Evolutionary conservation across 345 rosid species (phyloP).

Genomic region (Corymbia maculata): DNA sequence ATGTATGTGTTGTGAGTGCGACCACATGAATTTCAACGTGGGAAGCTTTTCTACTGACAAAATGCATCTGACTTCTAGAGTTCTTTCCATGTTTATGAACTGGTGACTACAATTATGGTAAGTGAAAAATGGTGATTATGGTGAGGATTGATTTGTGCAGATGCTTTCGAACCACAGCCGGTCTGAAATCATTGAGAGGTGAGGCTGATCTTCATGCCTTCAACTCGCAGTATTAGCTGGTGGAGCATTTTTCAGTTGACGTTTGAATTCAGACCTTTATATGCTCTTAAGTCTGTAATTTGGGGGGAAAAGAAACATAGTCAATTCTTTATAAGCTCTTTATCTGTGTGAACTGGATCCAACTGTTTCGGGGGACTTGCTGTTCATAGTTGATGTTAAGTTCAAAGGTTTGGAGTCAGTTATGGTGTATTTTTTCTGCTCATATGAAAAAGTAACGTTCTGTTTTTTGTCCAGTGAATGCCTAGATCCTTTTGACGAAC

Average conservation of each 20-base stretch:
- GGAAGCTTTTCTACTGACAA: neutral
- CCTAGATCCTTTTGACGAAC: constrained; percentile 78
- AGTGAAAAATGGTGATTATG: neutral
- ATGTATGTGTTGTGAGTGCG: neutral
- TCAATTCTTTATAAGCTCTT: neutral
- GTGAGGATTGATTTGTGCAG: constrained; percentile 27
- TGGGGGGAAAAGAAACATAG: neutral
- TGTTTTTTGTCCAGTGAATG: constrained; percentile 40
- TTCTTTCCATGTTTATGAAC: neutral
- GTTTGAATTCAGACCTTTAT: neutral
- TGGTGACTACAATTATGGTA: neutral
- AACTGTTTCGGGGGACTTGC: neutral
- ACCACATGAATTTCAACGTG: accelerated
- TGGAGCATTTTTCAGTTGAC: neutral
- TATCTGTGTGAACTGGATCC: neutral
- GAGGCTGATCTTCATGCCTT: neutral
- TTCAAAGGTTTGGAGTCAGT: neutral
- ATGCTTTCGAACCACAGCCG: constrained; percentile 46
- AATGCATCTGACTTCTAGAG: neutral
- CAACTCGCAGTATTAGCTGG: neutral
- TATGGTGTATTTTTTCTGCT: neutral
- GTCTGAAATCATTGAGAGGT: constrained; percentile 81
- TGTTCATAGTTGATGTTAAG: neutral
- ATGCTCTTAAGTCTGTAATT: neutral
- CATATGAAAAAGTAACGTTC: neutral